Conservation (phyloP, 1,284 basidiomycete genomes). For the Fomitopsis palustris region DNA sequence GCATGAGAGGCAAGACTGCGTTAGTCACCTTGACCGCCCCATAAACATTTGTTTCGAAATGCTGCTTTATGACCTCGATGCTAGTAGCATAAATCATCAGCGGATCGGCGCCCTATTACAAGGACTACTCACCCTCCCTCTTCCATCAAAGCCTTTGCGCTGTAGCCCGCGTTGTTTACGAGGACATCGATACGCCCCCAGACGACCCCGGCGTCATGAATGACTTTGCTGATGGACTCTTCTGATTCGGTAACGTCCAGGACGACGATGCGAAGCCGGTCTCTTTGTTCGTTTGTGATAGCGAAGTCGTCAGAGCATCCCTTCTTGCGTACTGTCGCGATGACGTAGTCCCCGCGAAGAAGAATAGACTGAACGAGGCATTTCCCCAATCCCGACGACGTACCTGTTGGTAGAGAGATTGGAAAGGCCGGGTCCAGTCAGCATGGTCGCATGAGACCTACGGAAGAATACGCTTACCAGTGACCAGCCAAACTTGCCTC, state of each 20-base stretch:
- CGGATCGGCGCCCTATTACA: not conserved
- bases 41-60: slow-evolving; percentile 34
- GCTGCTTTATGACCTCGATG: slow-evolving; percentile 27
- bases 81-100: slow-evolving; percentile 20
- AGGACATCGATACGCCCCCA: slow-evolving; percentile 57
- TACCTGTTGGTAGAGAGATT: slow-evolving; percentile 38
- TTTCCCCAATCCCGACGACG: slow-evolving; percentile 57
- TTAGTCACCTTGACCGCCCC: slow-evolving; percentile 33
- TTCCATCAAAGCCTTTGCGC: slow-evolving; percentile 30
- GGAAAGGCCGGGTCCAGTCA: too few species aligned
- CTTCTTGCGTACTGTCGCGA: slow-evolving; percentile 36
- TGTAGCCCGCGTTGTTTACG: slow-evolving; percentile 55
- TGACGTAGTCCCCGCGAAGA: slow-evolving; percentile 50
- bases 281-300: slow-evolving; percentile 15
- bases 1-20: slow-evolving; percentile 33
- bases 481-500: not conserved
- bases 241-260: slow-evolving; percentile 35
- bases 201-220: slow-evolving; percentile 38
- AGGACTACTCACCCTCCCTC: slow-evolving; percentile 34
- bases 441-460: too few species aligned
- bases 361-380: slow-evolving; percentile 46
- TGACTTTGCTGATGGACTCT: slow-evolving; percentile 28
- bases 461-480: too few species aligned
- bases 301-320: slow-evolving; percentile 28
- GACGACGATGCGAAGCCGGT: slow-evolving; percentile 27